Evolutionary conservation across 768 basidiomycete species (phyloP), one percentile per base, ranked within the genome.

Genomic region (Russula olivacea): DNA sequence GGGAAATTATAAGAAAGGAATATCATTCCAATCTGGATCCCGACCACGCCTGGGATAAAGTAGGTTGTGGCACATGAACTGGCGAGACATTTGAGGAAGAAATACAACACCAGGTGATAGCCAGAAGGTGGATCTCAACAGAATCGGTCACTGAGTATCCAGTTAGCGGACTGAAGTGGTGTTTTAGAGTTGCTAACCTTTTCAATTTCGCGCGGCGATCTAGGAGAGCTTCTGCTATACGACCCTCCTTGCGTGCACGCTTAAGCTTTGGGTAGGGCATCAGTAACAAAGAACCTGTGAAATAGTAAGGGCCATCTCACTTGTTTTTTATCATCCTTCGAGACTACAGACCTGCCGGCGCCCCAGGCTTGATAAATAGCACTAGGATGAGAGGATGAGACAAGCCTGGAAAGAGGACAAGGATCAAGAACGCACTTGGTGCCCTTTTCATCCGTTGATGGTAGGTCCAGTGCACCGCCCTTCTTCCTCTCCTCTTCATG

Each of bases 291-390:
- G 28, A 66, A 48, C 32, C 17, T 54, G 56, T 19, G 30, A 7
- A 30, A 34, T 41, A 54, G 51, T 12, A 25, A 40, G 32, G 59
- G 54, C 47, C 45, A 11, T 68, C 81, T 15, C 64, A 88, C 91
- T 77, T 87, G 88, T 73, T 82, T 83, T 75, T 84, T 88, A 68
- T 93, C 93, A 0, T 80, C 82, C 0, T 67, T 70, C 1, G 91
- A 91, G 23, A 86, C 80, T 7, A 95, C 77, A 19, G 83, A 83
- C 38, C 86, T 79, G 4, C 90, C 88, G 23, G 89, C 88, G 25
- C 92, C 92, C 89, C 93, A 93, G 0, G 91, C 80, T 69, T 95
- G 93, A 72, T 84, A 86, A 49, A 86, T 69, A 55, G 79, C 83
- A 71, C 90, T 93, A 69, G 40, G 59, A 55, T 59, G 60, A 56